Percentiles rank a stretch among this genome's conserved stretches.
These are phyloP conservation scores for Perkinsus olseni DNA, from an alignment of 169 alveolate species.

Conservation along the genomic window DNA sequence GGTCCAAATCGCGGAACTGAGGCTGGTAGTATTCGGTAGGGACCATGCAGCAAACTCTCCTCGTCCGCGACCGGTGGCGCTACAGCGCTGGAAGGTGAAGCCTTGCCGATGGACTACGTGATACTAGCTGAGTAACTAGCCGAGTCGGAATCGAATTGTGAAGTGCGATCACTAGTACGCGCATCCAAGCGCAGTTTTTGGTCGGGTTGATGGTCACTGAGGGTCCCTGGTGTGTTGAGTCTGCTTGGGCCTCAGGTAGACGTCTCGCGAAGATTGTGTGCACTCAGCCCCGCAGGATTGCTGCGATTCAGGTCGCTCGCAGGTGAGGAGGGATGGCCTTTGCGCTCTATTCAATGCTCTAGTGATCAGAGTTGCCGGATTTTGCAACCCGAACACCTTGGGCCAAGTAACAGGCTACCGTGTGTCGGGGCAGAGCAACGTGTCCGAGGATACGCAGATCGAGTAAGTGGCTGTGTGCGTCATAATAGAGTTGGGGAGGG, in stretches of 20 bases:
- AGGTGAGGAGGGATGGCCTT: not conserved
- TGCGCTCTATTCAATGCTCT: too few species aligned
- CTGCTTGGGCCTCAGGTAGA: not conserved
- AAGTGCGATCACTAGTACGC: too few species aligned
- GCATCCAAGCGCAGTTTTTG: too few species aligned
- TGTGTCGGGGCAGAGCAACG: not conserved
- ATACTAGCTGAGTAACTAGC: too few species aligned
- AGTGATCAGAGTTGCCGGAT: not conserved
- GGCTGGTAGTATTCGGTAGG: not conserved
- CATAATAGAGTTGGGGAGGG: too few species aligned
- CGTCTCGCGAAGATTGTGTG: not conserved
- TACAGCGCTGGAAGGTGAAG: too few species aligned
- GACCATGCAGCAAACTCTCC: too few species aligned
- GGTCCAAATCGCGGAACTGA: not conserved
- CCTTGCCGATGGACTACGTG: too few species aligned
- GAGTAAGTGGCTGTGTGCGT: not conserved
- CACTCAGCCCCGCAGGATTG: not conserved
- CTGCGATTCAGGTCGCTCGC: not conserved
- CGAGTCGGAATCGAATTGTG: too few species aligned
- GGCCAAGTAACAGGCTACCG: not conserved
- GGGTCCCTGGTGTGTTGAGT: too few species aligned
- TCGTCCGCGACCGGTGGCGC: too few species aligned
- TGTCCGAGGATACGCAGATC: not conserved
- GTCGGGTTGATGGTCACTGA: too few species aligned
- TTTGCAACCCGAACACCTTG: not conserved